Conservation (phyloP, 1,284 basidiomycete genomes). For the Sporisorium graminicola region DNA sequence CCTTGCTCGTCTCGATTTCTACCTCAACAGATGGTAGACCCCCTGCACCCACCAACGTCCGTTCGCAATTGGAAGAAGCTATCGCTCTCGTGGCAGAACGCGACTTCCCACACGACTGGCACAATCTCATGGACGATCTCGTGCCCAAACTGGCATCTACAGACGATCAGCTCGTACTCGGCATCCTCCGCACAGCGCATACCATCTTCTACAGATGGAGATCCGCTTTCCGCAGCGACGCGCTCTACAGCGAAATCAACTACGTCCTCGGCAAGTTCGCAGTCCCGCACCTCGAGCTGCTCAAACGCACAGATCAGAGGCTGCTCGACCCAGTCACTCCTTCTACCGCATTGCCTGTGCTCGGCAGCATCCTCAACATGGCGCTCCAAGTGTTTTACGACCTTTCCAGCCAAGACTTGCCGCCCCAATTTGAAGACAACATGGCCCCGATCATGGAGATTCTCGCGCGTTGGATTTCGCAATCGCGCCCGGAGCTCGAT, state of each 20-base stretch:
- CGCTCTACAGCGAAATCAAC: constrained; percentile 91
- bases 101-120: constrained; percentile 67
- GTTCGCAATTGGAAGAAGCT: constrained; percentile 63
- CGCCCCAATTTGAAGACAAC: constrained; percentile 91
- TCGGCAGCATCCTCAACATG: constrained; percentile 72
- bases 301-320: constrained; percentile 53
- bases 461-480: constrained; percentile 57
- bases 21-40: constrained; percentile 32
- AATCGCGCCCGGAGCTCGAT: constrained; percentile 62
- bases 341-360: constrained; percentile 67
- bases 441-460: constrained; percentile 72
- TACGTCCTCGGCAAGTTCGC: constrained; percentile 87
- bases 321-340: constrained; percentile 69
- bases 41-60: constrained; percentile 56
- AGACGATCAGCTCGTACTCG: constrained; percentile 88
- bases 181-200: constrained; percentile 92
- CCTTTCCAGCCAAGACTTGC: constrained; percentile 93
- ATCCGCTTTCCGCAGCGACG: constrained; percentile 86
- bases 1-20: constrained; percentile 82
- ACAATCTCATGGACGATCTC: constrained; percentile 61
- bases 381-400: constrained; percentile 92
- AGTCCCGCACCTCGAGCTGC: constrained; percentile 80
- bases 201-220: constrained; percentile 96
- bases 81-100: constrained; percentile 62
- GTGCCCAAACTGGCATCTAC: constrained; percentile 78